Conservation (phyloP, 371 early-diverging fungal species). For the Mortierella sp. region DNA sequence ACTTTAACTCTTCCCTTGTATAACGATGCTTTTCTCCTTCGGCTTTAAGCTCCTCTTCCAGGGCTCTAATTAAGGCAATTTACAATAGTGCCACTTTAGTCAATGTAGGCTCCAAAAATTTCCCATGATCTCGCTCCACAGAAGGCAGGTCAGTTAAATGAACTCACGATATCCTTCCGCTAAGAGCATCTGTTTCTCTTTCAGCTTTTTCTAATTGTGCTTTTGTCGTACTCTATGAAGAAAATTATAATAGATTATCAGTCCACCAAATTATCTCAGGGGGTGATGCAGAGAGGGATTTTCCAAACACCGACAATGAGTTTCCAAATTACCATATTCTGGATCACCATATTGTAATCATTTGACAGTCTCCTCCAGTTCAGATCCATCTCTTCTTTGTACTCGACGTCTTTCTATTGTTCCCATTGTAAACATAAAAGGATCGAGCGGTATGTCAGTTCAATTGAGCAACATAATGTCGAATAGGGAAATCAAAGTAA, state of each 20-base stretch:
- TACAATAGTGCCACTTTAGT: background rate
- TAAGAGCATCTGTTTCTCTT: conserved; percentile 37
- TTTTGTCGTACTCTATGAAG: conserved; percentile 26
- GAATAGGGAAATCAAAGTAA: background rate
- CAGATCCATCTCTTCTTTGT: conserved; percentile 53
- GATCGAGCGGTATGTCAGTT: background rate
- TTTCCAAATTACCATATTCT: conserved; percentile 34
- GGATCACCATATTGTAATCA: conserved; percentile 34
- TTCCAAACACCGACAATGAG: background rate
- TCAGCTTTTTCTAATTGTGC: conserved; percentile 32
- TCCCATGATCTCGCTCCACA: background rate
- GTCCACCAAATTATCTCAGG: background rate
- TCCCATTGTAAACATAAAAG: background rate
- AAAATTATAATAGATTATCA: background rate
- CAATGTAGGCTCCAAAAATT: background rate
- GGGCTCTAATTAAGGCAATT: conserved; percentile 12
- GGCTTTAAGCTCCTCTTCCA: conserved; percentile 39
- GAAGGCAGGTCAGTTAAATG: background rate
- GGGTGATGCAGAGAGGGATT: background rate
- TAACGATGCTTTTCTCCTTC: conserved; percentile 49
- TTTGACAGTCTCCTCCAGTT: conserved; percentile 48
- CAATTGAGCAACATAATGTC: background rate
- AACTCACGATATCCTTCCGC: conserved; percentile 29
- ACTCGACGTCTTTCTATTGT: conserved; percentile 36
- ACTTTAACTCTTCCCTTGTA: conserved; percentile 46